Evolutionary conservation across 2,329 filamentous ascomycete species (phyloP).

Genomic region (Colletotrichum eremochloae): DNA sequence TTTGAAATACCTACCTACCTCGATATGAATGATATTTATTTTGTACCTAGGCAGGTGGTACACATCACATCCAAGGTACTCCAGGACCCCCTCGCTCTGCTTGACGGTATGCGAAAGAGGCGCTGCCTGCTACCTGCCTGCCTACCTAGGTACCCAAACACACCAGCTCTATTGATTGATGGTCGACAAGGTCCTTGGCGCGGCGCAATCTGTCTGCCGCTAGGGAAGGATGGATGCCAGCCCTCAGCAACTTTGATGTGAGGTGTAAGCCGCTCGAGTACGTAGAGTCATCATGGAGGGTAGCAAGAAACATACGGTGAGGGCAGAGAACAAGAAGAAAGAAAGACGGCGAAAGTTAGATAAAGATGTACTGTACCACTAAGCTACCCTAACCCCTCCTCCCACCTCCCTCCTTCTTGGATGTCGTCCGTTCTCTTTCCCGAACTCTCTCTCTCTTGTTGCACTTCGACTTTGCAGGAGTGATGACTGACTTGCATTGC

Average conservation of each 20-base stretch:
- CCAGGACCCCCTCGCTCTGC: neutral
- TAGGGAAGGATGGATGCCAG: neutral
- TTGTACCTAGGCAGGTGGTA: neutral
- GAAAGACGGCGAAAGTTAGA: neutral
- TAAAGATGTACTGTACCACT: neutral
- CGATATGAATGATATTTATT: neutral
- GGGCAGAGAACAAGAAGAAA: neutral
- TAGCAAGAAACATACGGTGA: neutral
- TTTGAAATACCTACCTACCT: neutral
- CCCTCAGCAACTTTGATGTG: neutral
- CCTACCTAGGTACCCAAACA: too few relatives aligned
- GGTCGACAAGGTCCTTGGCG: neutral
- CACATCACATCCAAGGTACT: neutral
- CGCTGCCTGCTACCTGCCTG: neutral
- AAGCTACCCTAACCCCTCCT: neutral
- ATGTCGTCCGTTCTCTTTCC: conserved; percentile 10
- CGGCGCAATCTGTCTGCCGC: neutral
- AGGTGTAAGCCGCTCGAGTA: neutral
- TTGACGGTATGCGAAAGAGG: neutral
- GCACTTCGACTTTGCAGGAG: neutral
- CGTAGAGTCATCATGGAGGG: neutral
- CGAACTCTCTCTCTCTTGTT: neutral
- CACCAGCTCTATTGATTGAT: neutral
- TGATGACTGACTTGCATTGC: conserved; percentile 1
- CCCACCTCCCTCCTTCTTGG: neutral